phyloP scores from a whole-genome alignment of 2,329 filamentous ascomycete genomes.

The Aspergillus glaucus region DNA sequence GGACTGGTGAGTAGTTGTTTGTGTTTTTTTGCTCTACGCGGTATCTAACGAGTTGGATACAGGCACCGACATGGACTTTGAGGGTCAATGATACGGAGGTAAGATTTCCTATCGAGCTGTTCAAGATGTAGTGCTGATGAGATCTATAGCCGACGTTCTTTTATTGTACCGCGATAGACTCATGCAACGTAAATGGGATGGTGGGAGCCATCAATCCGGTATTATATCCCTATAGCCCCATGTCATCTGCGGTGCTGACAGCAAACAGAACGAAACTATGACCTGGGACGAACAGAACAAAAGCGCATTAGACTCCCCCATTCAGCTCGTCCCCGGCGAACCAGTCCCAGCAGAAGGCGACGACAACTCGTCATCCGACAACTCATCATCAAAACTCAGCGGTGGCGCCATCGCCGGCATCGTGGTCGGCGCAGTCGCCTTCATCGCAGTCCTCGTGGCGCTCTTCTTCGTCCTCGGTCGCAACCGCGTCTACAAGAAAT shows the following conservation, averaged over 20 bases:
- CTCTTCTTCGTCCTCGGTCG: slow-evolving; percentile 32
- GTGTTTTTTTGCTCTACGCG: neutral
- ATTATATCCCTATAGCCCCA: slow-evolving; percentile 16
- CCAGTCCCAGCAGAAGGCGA: slow-evolving; percentile 46
- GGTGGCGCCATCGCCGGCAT: slow-evolving; percentile 56
- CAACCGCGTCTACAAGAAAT: slow-evolving; percentile 28
- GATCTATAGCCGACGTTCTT: slow-evolving; percentile 53
- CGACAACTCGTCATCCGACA: slow-evolving; percentile 1
- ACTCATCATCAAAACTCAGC: slow-evolving; percentile 21
- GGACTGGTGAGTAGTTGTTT: slow-evolving; percentile 20
- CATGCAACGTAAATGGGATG: slow-evolving; percentile 63
- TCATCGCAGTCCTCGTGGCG: slow-evolving; percentile 42
- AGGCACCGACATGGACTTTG: slow-evolving; percentile 35
- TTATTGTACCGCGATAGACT: slow-evolving; percentile 62
- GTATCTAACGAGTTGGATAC: neutral
- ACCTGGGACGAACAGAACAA: slow-evolving; percentile 45
- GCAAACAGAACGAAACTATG: slow-evolving; percentile 39
- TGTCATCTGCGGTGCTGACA: slow-evolving; percentile 4
- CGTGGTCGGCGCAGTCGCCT: slow-evolving; percentile 46
- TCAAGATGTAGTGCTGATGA: neutral
- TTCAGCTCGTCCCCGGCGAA: slow-evolving; percentile 53
- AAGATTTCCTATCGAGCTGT: slow-evolving; percentile 1
- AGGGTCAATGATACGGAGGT: slow-evolving; percentile 53
- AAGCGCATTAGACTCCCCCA: slow-evolving; percentile 44
- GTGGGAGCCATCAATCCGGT: slow-evolving; percentile 69